Base-by-base conservation (phyloP, 2,329 filamentous ascomycete genomes). In the Colletotrichum sp. region DNA sequence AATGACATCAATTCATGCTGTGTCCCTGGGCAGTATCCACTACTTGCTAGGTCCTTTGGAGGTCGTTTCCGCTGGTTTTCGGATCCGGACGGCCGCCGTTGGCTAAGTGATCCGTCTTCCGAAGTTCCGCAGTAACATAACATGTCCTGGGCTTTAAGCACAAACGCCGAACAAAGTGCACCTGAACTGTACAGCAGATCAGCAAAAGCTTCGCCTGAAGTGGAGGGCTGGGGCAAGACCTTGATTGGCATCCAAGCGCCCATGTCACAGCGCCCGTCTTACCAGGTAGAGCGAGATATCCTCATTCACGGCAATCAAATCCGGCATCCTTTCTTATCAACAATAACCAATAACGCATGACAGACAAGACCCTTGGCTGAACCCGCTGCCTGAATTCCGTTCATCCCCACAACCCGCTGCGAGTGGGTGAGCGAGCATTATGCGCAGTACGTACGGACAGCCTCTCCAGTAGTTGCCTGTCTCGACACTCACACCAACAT, bases 161-260 rank as follows among this genome's bases (percentile, higher is more conserved):
- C 66, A 43, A 25, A n/a, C 16, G 28, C 30, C 28, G 34, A 58
- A 52, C 34, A 52, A 27, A 55, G 16, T n/a, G 58, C 10, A 30
- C 22, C 56, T 18, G 56, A 68, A 64, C 62, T 48, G 39, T 10
- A 60, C 16, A 75, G 27, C 16, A 68, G 70, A 75, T 67, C 43
- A 64, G 70, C 69, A 68, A 72, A 73, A 75, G 69, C 69, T 75
- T 75, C 69, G 73, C 69, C 55, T 58, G 69, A 75, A 72, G 73
- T 75, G 62, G 72, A 56, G 72, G 39, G 52, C 30, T n/a, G 25
- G 55, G 27, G 61, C 61, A 52, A 75, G 39, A 43, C 18, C 72
- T 39, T 43, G 61, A n/a, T 32, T 62, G 55, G 43, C 55, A 67
- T n/a, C 55, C 73, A 72, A 62, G 62, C 55, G 48, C 36, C 71